Percentiles rank a stretch among this genome's conserved stretches.
Conservation (phyloP, 768 basidiomycete genomes). For the Lenzites betulinus region DNA sequence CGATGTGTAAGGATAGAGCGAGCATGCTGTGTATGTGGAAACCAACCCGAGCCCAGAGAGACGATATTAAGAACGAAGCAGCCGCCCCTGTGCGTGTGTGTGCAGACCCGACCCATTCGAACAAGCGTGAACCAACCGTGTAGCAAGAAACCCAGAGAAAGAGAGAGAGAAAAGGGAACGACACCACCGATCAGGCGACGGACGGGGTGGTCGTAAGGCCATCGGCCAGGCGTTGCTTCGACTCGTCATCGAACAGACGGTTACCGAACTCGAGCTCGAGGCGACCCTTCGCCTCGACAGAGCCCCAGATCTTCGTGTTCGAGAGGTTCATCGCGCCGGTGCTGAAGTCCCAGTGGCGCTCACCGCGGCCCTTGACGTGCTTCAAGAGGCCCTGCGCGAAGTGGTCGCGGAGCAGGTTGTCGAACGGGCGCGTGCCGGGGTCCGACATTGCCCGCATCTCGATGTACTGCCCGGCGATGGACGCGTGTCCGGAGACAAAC, state of each 20-base stretch:
- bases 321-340: constrained; percentile 24
- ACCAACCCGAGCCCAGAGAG: too few species aligned
- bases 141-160: too few species aligned
- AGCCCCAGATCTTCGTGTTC: constrained; percentile 26
- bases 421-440: constrained; percentile 34
- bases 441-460: constrained; percentile 34
- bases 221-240: too few species aligned
- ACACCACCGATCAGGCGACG: too few species aligned
- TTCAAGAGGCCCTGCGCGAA: constrained; percentile 36
- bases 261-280: constrained; percentile 32
- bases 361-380: constrained; percentile 37
- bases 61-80: too few species aligned
- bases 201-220: too few species aligned
- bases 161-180: too few species aligned
- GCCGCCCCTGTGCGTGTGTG: too few species aligned
- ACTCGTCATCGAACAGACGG: constrained; percentile 18
- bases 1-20: too few species aligned
- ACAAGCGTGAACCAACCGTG: too few species aligned
- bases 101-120: too few species aligned
- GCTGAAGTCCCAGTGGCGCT: constrained; percentile 31
- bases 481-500: constrained; percentile 31
- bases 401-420: constrained; percentile 36
- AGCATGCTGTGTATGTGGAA: too few species aligned
- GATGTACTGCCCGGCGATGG: constrained; percentile 31
- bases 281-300: constrained; percentile 25